A percentile compares a stretch with the other conserved stretches of the same genome.
phyloP scores from a whole-genome alignment of 169 alveolate species.

The Plasmodium reichenowi region DNA sequence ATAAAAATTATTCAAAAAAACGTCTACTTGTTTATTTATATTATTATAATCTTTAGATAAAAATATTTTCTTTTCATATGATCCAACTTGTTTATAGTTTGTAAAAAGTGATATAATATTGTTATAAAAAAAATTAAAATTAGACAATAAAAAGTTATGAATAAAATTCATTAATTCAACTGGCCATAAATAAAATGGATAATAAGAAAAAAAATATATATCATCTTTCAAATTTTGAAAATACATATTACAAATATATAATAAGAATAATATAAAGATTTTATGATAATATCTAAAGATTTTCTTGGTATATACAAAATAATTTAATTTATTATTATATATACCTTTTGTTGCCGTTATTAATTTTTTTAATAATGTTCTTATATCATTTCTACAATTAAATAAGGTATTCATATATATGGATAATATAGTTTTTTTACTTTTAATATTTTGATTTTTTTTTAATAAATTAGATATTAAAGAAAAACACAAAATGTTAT shows the following conservation, averaged over 20 bases:
- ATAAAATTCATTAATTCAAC: constrained; percentile 67
- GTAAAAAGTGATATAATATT: constrained; percentile 42
- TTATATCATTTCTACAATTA: constrained; percentile 49
- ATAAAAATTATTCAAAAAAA: constrained; percentile 17
- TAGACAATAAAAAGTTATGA: constrained; percentile 57
- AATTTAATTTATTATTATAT: constrained; percentile 51
- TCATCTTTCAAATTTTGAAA: constrained; percentile 72
- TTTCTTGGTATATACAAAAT: constrained; percentile 52
- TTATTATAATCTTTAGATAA: constrained; percentile 30
- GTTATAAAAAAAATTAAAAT: constrained; percentile 59
- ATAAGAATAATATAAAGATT: constrained; percentile 64
- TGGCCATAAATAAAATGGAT: constrained; percentile 73
- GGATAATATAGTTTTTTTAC: constrained; percentile 60
- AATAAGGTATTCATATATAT: constrained; percentile 65
- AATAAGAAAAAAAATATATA: constrained; percentile 45
- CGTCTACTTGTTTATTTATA: constrained; percentile 32
- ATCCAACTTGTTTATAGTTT: constrained; percentile 20
- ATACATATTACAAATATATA: constrained; percentile 65
- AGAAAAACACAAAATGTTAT: constrained; percentile 68
- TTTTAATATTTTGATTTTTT: constrained; percentile 57
- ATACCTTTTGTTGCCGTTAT: constrained; percentile 75
- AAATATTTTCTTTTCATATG: constrained; percentile 35
- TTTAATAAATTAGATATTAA: constrained; percentile 67
- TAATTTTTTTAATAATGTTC: constrained; percentile 65
- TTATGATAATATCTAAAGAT: constrained; percentile 60